A percentile compares a stretch with the other conserved stretches of the same genome.
Evolutionary conservation across 345 rosid genomes (phyloP).

Genomic region (Triadica sebifera): DNA sequence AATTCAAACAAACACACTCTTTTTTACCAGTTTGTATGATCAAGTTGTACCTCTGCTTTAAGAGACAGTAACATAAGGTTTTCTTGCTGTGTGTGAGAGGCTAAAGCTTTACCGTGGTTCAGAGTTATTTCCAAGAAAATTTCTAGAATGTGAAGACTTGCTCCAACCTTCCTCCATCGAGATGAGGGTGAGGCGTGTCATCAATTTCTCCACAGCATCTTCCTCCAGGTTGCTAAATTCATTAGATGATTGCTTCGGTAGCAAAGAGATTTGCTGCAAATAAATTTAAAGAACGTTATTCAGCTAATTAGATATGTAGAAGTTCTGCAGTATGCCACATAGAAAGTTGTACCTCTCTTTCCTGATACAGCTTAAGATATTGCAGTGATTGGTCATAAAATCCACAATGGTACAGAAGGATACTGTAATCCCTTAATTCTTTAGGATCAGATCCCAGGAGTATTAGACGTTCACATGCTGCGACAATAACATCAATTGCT

Average conservation of each 20-base stretch:
- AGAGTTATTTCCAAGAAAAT: slow-evolving; percentile 49
- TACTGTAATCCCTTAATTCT: slow-evolving; percentile 64
- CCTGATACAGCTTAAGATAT: slow-evolving; percentile 41
- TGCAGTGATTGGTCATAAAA: slow-evolving; percentile 48
- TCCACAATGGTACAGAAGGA: slow-evolving; percentile 68
- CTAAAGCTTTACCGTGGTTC: slow-evolving; percentile 52
- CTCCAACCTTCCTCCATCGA: slow-evolving; percentile 64
- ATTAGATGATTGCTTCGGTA: slow-evolving; percentile 20
- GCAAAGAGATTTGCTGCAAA: slow-evolving; percentile 29
- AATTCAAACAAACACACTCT: not conserved
- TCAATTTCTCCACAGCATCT: slow-evolving; percentile 50
- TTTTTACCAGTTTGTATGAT: not conserved
- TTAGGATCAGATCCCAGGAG: slow-evolving; percentile 44
- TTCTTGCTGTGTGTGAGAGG: not conserved
- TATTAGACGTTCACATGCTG: slow-evolving; percentile 73
- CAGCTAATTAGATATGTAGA: not conserved
- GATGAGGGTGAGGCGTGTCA: slow-evolving; percentile 53
- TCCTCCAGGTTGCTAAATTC: slow-evolving; percentile 42
- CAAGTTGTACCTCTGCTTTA: not conserved
- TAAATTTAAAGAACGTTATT: not conserved
- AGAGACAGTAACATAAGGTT: not conserved
- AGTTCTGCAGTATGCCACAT: not conserved
- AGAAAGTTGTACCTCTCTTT: slow-evolving; percentile 38
- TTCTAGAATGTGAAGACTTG: slow-evolving; percentile 39
- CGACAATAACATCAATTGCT: slow-evolving; percentile 14